These are phyloP conservation scores for Mycena maculata DNA, from an alignment of 768 basidiomycete genomes.

Conservation along the genomic window DNA sequence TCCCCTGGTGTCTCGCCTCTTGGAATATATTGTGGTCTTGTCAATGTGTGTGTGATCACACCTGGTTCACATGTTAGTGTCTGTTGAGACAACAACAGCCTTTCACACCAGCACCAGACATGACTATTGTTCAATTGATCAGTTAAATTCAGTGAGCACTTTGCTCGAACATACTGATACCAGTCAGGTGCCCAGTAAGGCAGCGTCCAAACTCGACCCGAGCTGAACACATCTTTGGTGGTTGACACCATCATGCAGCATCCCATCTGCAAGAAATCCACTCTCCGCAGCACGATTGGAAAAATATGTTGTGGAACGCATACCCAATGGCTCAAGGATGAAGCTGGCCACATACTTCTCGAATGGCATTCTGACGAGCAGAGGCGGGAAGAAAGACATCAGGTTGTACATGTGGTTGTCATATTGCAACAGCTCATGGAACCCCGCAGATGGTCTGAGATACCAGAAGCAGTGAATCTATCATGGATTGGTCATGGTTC, in stretches of 20 bases:
- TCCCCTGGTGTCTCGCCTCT: no score
- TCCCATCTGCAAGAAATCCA: not conserved
- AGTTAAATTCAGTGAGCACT: no score
- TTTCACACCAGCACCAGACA: no score
- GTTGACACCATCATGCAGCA: not conserved
- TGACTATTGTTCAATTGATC: no score
- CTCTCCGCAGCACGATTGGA: not conserved
- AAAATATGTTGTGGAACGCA: constrained; percentile 14
- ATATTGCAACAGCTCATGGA: constrained; percentile 41
- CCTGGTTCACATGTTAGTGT: no score
- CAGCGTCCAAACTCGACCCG: not conserved
- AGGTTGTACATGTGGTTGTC: constrained; percentile 34
- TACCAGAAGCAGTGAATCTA: constrained; percentile 30
- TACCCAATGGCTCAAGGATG: constrained; percentile 29
- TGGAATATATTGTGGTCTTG: no score
- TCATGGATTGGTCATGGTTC: not conserved
- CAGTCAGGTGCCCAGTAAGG: constrained; percentile 12
- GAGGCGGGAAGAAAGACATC: not conserved
- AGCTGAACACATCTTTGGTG: constrained; percentile 6
- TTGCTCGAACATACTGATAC: not conserved
- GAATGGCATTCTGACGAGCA: constrained; percentile 22
- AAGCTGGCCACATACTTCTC: constrained; percentile 22
- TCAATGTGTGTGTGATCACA: no score
- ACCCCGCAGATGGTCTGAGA: constrained; percentile 37
- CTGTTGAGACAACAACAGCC: no score